Evolutionary conservation across 345 rosid genomes (phyloP).

Genomic region (Barbarea vulgaris): DNA sequence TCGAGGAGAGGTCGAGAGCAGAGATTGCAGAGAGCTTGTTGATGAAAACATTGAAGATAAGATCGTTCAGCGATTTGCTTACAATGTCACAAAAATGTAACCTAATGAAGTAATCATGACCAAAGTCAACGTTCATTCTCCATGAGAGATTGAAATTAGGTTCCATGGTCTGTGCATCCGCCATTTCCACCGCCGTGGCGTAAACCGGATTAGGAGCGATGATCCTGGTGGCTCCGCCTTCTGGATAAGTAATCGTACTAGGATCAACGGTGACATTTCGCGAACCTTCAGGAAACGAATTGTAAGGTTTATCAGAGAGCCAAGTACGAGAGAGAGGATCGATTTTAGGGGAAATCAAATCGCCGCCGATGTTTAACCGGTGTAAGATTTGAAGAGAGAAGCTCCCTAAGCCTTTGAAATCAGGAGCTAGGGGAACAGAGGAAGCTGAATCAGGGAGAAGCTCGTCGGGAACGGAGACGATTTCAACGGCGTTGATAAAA

Average conservation of each 20-base stretch:
- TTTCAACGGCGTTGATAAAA: conserved; percentile 72
- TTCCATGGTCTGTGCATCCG: conserved; percentile 46
- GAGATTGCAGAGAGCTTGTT: conserved; percentile 53
- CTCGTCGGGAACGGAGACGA: conserved; percentile 63
- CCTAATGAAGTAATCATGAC: conserved; percentile 64
- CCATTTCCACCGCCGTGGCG: conserved; percentile 57
- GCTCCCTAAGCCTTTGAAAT: conserved; percentile 52
- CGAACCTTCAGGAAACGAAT: conserved; percentile 62
- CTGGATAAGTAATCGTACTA: conserved; percentile 46
- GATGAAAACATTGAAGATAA: conserved; percentile 66
- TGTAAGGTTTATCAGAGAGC: conserved; percentile 56
- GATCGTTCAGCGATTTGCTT: conserved; percentile 62
- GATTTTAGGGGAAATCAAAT: conserved; percentile 45
- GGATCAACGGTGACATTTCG: conserved; percentile 42
- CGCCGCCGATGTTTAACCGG: conserved; percentile 79
- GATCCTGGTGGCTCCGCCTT: conserved; percentile 47
- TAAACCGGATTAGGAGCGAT: conserved; percentile 69
- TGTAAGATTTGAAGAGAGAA: conserved; percentile 56
- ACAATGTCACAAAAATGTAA: conserved; percentile 84
- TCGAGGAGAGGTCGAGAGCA: conserved; percentile 57
- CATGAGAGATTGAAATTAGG: conserved; percentile 83
- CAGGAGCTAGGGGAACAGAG: conserved; percentile 49
- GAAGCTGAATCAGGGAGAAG: conserved; percentile 61
- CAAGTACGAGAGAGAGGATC: conserved; percentile 76
- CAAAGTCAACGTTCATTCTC: conserved; percentile 58